Base-by-base conservation (phyloP, 2,329 filamentous ascomycete genomes). In the Pseudopyricularia cyperi region DNA sequence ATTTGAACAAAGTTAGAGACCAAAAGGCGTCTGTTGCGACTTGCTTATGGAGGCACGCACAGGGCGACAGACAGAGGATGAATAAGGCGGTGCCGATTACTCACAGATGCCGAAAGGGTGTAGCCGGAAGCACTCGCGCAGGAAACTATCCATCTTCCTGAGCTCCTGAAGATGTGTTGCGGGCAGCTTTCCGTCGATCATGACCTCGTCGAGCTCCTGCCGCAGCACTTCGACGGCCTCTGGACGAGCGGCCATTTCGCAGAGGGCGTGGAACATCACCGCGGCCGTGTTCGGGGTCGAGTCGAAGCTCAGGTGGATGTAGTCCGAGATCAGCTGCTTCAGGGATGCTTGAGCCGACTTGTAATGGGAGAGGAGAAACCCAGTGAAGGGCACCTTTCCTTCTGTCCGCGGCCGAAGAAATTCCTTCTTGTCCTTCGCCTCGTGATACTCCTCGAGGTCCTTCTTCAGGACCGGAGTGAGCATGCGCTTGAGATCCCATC, bases 371-470 rank as follows among this genome's bases (percentile, higher is more conserved):
- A 34, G 33, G n/a, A 34, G 33, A 11, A 34, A 34, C 4, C 33
- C 33, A 34, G 33, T 34, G 4, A 34, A 11, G 33, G 33, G 33
- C 4, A 34, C 33, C 33, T 34, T 34, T 34, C 33, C 33, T 34
- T 34, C 33, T 4, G 33, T 15, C n/a, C 33, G 33, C 33, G 33
- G 33, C 33, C 33, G 33, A 9, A 34, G 9, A 15, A 34, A 34
- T 34, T 34, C 33, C 33, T 34, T 34, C 8, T 34, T 34, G 33
- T 34, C 33, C 33, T 4, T 34, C 33, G 33, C 33, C 33, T 11
- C 33, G 33, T 34, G 33, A 11, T 34, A 34, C 33, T 34, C 33
- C 4, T 34, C 57, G 24, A 55, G 56, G 2, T 57, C 33, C 4
- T 11, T 4, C 33, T 34, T 34, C 4, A 34, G 33, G n/a, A 34